Base-by-base conservation (phyloP, 2,329 filamentous ascomycete species). In the Pyrenophora seminiperda region DNA sequence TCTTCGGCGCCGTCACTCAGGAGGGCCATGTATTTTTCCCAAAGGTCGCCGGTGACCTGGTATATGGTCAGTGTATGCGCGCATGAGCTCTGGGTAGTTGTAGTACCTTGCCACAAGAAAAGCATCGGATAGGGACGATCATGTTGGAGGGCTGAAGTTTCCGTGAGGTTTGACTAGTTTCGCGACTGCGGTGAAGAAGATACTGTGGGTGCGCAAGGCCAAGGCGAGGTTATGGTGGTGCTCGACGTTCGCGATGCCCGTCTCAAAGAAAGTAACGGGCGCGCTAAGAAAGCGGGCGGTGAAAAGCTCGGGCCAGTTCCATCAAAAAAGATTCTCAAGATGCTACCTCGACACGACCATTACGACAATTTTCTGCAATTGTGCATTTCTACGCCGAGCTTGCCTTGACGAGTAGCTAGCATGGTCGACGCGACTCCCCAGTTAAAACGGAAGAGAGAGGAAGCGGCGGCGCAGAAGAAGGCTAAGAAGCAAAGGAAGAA, bases 41-140 rank as follows among this genome's bases (percentile, higher is more conserved):
- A 99, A 45, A 99, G 86, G 76, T 99, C 94, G 59, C 91, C 94
- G 51, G 92, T 90, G 73, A 99, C 94, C 94, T 97, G 71, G 41
- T 52, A 19, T 47, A 36, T 27, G 17, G 44, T 68, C 74, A 67
- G 70, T 58, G 49, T 50, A 45, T 45, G 55, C 47, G 53, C 54
- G 41, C 50, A 37, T 42, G 46, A 47, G 54, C 43, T 38, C 41
- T 14, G 36, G 32, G 41, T 17, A 30, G 37, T 52, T 9, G 29
- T 31, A 76, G 53, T 77, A 96, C 94, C 90, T 99, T 99, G 76
- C 94, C 94, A 76, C 94, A 99, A 50, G 94, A 97, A 78, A 99
- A 99, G 79, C 94, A 99, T 64, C 94, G 91, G 61, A 99, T 90
- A 2, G 94, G 94, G 64, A 99, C 97, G 77, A 99, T 99, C 94